Evolutionary conservation across 2,329 filamentous ascomycete species (phyloP).

Genomic region (Penicillium sp.): DNA sequence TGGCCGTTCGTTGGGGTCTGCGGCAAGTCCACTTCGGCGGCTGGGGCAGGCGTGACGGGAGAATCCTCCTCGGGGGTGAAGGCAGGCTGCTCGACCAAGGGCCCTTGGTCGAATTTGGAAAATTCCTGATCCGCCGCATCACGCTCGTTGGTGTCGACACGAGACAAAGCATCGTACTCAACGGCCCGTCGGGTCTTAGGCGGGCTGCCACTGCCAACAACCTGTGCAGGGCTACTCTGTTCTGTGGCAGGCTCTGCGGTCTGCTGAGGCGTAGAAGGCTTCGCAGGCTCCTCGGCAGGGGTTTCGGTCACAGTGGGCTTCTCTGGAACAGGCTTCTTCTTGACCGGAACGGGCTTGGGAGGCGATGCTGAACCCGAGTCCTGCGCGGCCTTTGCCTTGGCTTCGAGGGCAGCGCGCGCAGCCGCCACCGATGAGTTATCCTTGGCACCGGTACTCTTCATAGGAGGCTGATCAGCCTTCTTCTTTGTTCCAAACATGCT

Average conservation of each 20-base stretch:
- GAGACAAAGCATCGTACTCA: slow-evolving; percentile 57
- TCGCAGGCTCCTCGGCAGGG: slow-evolving; percentile 1
- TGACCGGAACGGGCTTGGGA: slow-evolving; percentile 29
- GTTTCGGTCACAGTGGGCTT: slow-evolving; percentile 3
- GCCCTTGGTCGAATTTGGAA: slow-evolving; percentile 80
- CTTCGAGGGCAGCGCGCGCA: slow-evolving; percentile 44
- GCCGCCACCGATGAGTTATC: slow-evolving; percentile 42
- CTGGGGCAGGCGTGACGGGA: slow-evolving; percentile 20
- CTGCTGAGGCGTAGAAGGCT: slow-evolving; percentile 12
- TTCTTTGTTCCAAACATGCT: slow-evolving; percentile 45
- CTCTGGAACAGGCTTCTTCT: slow-evolving; percentile 35
- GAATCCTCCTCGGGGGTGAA: slow-evolving; percentile 63
- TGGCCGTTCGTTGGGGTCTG: slow-evolving; percentile 21
- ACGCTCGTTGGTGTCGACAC: slow-evolving; percentile 54
- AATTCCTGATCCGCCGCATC: slow-evolving; percentile 51
- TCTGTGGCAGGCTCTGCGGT: slow-evolving; percentile 21
- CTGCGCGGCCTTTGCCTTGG: slow-evolving; percentile 36
- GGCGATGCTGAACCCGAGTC: slow-evolving; percentile 22
- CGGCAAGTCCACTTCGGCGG: slow-evolving; percentile 16
- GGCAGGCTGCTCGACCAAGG: slow-evolving; percentile 79
- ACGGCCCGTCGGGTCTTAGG: slow-evolving; percentile 49
- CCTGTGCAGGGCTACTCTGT: slow-evolving; percentile 17
- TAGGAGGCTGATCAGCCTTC: slow-evolving; percentile 33
- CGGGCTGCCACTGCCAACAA: slow-evolving; percentile 27
- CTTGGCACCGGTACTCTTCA: slow-evolving; percentile 33